A percentile compares a stretch with the other conserved stretches of the same genome.
Conservation (phyloP, 176 grass and related monocot genomes). For the Triticum monococcum region DNA sequence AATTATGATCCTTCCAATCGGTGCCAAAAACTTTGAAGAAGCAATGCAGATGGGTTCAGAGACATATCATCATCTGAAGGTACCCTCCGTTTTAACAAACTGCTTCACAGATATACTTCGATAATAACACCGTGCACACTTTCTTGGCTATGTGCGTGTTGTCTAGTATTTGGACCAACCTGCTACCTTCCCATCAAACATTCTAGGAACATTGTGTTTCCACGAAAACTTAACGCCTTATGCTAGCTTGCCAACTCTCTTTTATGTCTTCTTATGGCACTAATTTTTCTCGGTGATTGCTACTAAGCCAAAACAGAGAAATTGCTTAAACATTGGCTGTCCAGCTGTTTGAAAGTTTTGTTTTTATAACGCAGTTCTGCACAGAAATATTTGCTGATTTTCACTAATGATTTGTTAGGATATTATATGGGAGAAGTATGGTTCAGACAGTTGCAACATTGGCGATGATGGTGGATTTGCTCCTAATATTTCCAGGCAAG, state of each 20-base stretch:
- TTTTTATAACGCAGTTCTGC: neutral
- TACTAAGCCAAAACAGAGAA: neutral
- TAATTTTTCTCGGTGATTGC: conserved; percentile 11
- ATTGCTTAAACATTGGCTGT: neutral
- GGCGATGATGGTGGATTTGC: conserved; percentile 91
- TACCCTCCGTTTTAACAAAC: conserved; percentile 33
- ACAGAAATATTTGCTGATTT: neutral
- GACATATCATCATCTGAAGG: conserved; percentile 98
- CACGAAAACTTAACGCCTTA: neutral
- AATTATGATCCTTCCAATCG: conserved; percentile 94
- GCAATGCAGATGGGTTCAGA: conserved; percentile 94
- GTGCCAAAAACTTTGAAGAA: conserved; percentile 86
- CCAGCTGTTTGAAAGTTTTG: neutral
- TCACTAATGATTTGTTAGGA: conserved; percentile 46
- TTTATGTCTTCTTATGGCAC: neutral
- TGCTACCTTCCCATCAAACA: conserved; percentile 7
- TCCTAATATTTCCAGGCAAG: conserved; percentile 93
- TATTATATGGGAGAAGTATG: conserved; percentile 73
- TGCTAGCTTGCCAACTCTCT: neutral
- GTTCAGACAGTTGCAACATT: conserved; percentile 70
- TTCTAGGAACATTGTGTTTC: neutral
- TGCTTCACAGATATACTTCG: neutral
- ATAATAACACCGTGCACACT: neutral
- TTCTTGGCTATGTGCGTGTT: neutral
- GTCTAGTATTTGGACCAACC: neutral